These are phyloP conservation scores for Lantana camara DNA, from an alignment of 257 asterid species.

Conservation along the genomic window DNA sequence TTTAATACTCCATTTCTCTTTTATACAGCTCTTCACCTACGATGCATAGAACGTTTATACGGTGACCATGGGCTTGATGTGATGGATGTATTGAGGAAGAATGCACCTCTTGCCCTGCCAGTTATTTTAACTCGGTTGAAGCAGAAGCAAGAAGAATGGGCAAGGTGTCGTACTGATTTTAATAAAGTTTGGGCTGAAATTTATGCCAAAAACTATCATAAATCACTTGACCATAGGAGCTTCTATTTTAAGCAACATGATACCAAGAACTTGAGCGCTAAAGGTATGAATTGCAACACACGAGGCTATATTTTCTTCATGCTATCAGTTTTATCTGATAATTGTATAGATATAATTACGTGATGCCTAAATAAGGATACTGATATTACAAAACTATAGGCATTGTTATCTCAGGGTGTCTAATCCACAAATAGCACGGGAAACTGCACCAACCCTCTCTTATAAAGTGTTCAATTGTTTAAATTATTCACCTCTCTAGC, in stretches of 20 bases:
- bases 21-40: constrained; percentile 65
- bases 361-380: not conserved
- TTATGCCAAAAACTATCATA: constrained; percentile 86
- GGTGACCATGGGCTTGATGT: constrained; percentile 99
- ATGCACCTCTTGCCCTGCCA: constrained; percentile 80
- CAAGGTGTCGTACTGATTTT: constrained; percentile 86
- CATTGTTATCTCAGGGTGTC: not conserved
- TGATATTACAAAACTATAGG: constrained; percentile 12
- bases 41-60: constrained; percentile 96
- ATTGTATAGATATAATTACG: constrained; percentile 13
- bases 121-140: constrained; percentile 88
- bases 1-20: constrained; percentile 29
- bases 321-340: constrained; percentile 1
- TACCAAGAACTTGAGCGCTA: constrained; percentile 82
- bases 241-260: constrained; percentile 98
- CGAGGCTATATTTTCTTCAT: constrained; percentile 23
- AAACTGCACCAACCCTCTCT: constrained; percentile 11
- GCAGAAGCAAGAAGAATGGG: constrained; percentile 98
- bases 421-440: not conserved
- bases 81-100: constrained; percentile 84
- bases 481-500: too few relatives aligned
- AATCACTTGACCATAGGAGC: constrained; percentile 97
- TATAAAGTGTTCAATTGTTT: too few relatives aligned
- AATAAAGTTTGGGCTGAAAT: constrained; percentile 98
- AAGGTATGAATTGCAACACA: constrained; percentile 58